Percentiles rank a stretch among this genome's conserved stretches.
These are phyloP conservation scores for Crithidia expoeki DNA, from an alignment of 208 protist species.

Conservation along the genomic window DNA sequence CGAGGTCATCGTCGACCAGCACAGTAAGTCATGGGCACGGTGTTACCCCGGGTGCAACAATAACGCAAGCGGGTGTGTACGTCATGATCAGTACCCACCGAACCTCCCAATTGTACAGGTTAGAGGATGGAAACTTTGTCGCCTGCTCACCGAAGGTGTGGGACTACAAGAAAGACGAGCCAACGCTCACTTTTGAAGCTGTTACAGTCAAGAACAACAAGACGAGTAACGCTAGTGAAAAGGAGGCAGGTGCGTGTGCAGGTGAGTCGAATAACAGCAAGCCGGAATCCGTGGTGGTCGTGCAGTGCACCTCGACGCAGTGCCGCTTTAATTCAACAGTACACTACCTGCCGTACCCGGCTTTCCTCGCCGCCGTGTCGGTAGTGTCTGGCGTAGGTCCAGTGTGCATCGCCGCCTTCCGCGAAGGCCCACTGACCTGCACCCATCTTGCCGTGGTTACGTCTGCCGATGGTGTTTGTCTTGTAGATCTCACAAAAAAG, in stretches of 20 bases:
- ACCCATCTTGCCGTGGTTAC: conserved; percentile 5
- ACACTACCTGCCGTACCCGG: conserved; percentile 11
- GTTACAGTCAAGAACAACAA: conserved; percentile 1
- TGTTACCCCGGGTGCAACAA: background rate
- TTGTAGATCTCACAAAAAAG: background rate
- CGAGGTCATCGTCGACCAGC: background rate
- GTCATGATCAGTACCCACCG: conserved; percentile 26
- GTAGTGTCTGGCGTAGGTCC: conserved; percentile 29
- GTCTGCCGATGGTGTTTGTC: background rate
- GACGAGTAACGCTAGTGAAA: background rate
- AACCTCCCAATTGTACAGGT: conserved; percentile 25
- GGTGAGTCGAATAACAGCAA: no score
- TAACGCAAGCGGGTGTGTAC: conserved; percentile 23
- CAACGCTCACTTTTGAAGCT: conserved; percentile 28
- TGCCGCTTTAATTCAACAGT: conserved; percentile 8
- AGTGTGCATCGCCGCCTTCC: conserved; percentile 25
- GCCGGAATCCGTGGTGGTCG: background rate
- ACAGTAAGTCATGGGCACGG: conserved; percentile 2
- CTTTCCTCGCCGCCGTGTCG: conserved; percentile 27
- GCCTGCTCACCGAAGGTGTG: conserved; percentile 15
- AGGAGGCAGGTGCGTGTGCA: no score
- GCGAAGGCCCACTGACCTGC: conserved; percentile 2
- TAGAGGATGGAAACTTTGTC: conserved; percentile 12
- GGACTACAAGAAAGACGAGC: conserved; percentile 21
- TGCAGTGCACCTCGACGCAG: conserved; percentile 35